Percentiles rank a stretch among this genome's conserved stretches.
Evolutionary conservation across 2,329 filamentous ascomycete species (phyloP).

Genomic region (Pseudopyrenochaeta lycopersici): DNA sequence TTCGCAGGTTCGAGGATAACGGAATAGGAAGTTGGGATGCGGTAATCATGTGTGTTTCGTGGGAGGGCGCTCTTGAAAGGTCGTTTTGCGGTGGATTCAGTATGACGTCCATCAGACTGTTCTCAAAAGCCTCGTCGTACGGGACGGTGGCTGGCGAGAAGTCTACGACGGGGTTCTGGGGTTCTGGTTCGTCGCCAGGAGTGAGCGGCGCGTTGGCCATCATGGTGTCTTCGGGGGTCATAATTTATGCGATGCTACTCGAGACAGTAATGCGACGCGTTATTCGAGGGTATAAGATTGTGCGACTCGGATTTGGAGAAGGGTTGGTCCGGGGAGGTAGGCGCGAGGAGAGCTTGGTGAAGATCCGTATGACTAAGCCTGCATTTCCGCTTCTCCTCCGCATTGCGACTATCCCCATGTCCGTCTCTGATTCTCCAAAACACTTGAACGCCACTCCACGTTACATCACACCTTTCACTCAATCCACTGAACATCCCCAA

Average conservation of each 20-base stretch:
- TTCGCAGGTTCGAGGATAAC: slow-evolving; percentile 53
- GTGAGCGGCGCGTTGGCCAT: slow-evolving; percentile 44
- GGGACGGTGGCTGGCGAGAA: slow-evolving; percentile 55
- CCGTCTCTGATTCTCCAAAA: not conserved
- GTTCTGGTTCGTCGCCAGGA: slow-evolving; percentile 39
- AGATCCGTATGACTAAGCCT: slow-evolving; percentile 6
- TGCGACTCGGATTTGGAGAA: not conserved
- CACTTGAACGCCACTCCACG: not conserved
- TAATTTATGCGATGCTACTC: slow-evolving; percentile 4
- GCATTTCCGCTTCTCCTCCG: slow-evolving; percentile 11
- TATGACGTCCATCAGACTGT: slow-evolving; percentile 52
- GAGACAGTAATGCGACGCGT: not conserved
- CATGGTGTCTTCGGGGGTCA: slow-evolving; percentile 30
- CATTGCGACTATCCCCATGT: slow-evolving; percentile 6
- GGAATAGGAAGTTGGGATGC: slow-evolving; percentile 53
- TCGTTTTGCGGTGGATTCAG: slow-evolving; percentile 42
- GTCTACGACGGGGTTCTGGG: slow-evolving; percentile 44
- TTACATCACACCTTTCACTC: not conserved
- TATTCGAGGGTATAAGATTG: not conserved
- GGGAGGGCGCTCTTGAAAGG: slow-evolving; percentile 28
- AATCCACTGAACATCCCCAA: not conserved
- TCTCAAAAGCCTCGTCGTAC: slow-evolving; percentile 57
- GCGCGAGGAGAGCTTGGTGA: not conserved
- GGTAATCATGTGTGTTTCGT: slow-evolving; percentile 34
- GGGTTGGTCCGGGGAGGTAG: not conserved